These are phyloP conservation scores for Ophiostoma novo-ulmi DNA, from an alignment of 2,329 filamentous ascomycete species.

Conservation along the genomic window DNA sequence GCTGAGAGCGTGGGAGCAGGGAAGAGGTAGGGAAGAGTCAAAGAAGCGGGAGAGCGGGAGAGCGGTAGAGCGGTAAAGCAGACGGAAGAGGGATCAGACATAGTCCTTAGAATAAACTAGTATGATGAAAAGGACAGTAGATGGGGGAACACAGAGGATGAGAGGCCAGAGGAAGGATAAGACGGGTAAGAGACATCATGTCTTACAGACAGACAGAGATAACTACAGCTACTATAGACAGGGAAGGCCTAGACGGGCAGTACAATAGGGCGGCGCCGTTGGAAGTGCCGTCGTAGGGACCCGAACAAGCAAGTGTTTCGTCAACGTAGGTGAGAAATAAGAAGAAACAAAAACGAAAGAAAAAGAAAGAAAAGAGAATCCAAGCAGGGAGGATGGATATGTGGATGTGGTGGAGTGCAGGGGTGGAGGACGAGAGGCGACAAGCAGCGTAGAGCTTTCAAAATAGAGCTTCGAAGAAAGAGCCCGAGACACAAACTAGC, in stretches of 20 bases:
- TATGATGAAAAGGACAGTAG: background rate
- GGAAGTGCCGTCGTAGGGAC: background rate
- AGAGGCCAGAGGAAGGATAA: background rate
- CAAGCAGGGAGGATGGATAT: constrained; percentile 3
- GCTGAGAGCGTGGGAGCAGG: background rate
- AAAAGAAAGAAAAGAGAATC: background rate
- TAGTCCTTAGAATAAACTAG: background rate
- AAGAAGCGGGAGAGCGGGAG: background rate
- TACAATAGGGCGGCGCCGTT: background rate
- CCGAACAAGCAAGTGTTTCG: background rate
- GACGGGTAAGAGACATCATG: background rate
- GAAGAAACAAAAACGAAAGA: background rate
- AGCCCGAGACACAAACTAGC: background rate
- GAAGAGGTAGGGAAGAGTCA: background rate
- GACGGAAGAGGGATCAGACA: background rate
- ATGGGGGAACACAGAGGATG: background rate
- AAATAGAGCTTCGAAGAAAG: background rate
- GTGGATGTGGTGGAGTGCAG: background rate
- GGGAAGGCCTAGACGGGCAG: background rate
- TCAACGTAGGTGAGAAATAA: too few species aligned
- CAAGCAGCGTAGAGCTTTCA: background rate
- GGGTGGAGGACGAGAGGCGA: background rate
- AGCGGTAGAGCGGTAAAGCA: background rate
- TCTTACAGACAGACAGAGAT: background rate
- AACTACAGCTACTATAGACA: background rate